Base-by-base conservation (phyloP, 306 rosid species). In the Pyrus pyrifolia region DNA sequence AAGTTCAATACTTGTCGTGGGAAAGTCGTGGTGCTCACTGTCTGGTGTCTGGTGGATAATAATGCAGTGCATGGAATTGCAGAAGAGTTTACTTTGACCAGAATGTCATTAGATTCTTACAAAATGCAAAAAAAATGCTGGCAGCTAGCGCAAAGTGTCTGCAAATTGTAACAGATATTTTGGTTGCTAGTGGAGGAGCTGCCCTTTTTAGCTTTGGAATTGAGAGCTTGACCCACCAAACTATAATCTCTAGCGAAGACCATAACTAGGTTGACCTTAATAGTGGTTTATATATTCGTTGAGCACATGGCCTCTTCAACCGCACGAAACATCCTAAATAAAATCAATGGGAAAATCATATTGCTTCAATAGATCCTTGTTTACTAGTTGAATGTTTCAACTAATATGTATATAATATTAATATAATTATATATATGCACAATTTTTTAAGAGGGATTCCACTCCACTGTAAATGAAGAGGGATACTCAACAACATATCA, bases 61-160 rank as follows among this genome's bases (percentile, higher is more conserved):
- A 60, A 25, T 58, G 63, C 12, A 4, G 1, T 60, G 11, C 12
- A 63, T 1, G 68, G 22, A 23, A 73, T 53, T 23, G 68, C 12
- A 22, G 53, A 17, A 66, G 33, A 22, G 77, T 73, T 44, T 44
- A 61, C 77, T 44, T 73, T 73, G 69, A 73, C 45, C 77, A 73
- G 27, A 60, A 44, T 73, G 68, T 23, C 35, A 40, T 59, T 40
- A 4, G 15, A 59, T 73, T 59, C 55, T 27, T 42, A 11, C 29
- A 30, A 55, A 68, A 67, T n/a, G 21, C 53, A 67, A 31, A 27
- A 40, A 52, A 52, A 55, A 9, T 2, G 42, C 57, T 23, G 23
- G 38, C 23, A 72, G 23, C 76, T 72, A 53, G 33, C 21, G 17
- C 29, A 31, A 22, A 38, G 22, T 8, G 38, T 12, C 40, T 45